Evolutionary conservation across 2,329 filamentous ascomycete species (phyloP).

Genomic region (Leptographium wingfieldii): DNA sequence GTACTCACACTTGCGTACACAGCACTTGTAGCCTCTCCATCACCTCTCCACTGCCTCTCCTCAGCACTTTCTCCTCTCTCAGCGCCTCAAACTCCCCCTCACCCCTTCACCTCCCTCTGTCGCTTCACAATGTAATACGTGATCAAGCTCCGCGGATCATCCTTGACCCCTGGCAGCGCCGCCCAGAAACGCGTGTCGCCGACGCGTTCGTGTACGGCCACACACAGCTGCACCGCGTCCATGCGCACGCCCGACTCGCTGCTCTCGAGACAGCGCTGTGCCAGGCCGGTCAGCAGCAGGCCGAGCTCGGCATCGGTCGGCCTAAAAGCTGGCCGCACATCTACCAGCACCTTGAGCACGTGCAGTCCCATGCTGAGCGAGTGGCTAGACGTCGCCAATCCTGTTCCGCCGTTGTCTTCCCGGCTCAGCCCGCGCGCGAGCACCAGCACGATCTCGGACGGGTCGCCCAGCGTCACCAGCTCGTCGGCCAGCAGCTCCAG

Average conservation of each 20-base stretch:
- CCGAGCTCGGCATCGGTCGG: slow-evolving; percentile 39
- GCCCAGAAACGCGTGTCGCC: slow-evolving; percentile 56
- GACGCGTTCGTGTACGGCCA: slow-evolving; percentile 52
- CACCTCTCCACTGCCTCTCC: not conserved
- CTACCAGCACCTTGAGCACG: slow-evolving; percentile 47
- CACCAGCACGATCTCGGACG: slow-evolving; percentile 44
- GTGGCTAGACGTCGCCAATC: slow-evolving; percentile 16
- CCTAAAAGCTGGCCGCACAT: slow-evolving; percentile 29
- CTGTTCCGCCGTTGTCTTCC: slow-evolving; percentile 18
- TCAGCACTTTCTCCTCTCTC: not conserved
- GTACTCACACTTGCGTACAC: too few relatives aligned
- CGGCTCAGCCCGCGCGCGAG: slow-evolving; percentile 36
- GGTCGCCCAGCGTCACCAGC: slow-evolving; percentile 52
- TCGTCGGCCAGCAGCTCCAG: slow-evolving; percentile 63
- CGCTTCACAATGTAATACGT: slow-evolving; percentile 71
- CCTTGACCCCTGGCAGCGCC: slow-evolving; percentile 48
- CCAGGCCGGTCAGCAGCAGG: slow-evolving; percentile 35
- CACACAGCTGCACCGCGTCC: slow-evolving; percentile 69
- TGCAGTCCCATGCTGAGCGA: slow-evolving; percentile 51
- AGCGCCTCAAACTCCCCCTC: not conserved
- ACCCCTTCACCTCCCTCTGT: slow-evolving; percentile 36
- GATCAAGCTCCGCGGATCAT: slow-evolving; percentile 64
- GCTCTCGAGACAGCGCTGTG: slow-evolving; percentile 46
- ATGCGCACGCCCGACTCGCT: slow-evolving; percentile 52
- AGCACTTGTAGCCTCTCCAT: not conserved